A percentile compares a stretch with the other conserved stretches of the same genome.
Conservation (phyloP, 768 basidiomycete species). For the Suillus hirtellus region DNA sequence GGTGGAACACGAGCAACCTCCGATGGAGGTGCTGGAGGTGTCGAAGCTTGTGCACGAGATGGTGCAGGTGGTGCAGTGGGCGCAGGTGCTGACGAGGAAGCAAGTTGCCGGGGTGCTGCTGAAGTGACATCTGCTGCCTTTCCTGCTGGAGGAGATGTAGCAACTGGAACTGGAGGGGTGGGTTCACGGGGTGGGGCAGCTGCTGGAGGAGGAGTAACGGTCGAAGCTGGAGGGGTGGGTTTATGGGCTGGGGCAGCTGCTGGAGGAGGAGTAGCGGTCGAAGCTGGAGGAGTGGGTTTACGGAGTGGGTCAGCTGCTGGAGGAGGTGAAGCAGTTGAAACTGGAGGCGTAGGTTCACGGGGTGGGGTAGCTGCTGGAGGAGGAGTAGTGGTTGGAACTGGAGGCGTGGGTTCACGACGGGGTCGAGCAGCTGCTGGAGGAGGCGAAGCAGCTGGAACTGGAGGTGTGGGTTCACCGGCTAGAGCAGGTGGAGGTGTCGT, state of each 20-base stretch:
- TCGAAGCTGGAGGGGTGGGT: too few relatives aligned
- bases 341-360: too few relatives aligned
- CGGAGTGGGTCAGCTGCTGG: slow-evolving; percentile 8
- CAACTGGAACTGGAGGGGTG: not conserved
- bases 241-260: too few relatives aligned
- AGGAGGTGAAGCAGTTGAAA: too few relatives aligned
- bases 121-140: not conserved
- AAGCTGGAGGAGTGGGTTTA: not conserved
- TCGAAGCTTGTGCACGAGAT: slow-evolving; percentile 21
- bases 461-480: slow-evolving; percentile 5
- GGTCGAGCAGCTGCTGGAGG: slow-evolving; percentile 1
- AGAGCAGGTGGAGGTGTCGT: slow-evolving; percentile 19
- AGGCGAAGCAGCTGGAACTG: not conserved
- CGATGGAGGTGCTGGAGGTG: slow-evolving; percentile 21
- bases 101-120: not conserved
- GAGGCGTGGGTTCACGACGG: not conserved
- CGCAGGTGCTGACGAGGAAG: slow-evolving; percentile 15
- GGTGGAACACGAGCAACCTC: not conserved
- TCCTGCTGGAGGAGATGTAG: slow-evolving; percentile 6
- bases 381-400: not conserved
- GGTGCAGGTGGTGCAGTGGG: slow-evolving; percentile 12
- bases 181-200: too few relatives aligned
- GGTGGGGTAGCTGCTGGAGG: not conserved
- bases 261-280: too few relatives aligned
- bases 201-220: too few relatives aligned